These are phyloP conservation scores for Alternaria dauci DNA, from an alignment of 2,329 filamentous ascomycete species.

Conservation along the genomic window DNA sequence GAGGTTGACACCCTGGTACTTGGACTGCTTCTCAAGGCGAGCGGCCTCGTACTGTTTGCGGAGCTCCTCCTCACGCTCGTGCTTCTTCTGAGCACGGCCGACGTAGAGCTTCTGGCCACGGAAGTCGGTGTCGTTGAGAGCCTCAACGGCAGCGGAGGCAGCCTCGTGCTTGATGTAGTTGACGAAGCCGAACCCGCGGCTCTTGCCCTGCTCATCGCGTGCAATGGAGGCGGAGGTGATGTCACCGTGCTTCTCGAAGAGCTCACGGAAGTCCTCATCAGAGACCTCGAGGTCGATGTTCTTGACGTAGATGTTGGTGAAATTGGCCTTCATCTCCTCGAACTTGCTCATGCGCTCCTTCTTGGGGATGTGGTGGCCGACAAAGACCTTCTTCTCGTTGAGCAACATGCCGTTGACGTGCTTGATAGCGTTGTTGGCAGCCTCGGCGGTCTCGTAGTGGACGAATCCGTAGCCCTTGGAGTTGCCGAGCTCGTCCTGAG, in stretches of 20 bases:
- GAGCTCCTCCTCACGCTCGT: constrained; percentile 98
- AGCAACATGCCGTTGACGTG: constrained; percentile 99
- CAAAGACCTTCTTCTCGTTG: constrained; percentile 99
- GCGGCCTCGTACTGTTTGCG: constrained; percentile 98
- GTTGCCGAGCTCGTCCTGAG: constrained; percentile 93
- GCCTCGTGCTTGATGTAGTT: constrained; percentile 94
- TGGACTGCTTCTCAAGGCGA: constrained; percentile 96
- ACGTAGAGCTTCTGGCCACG: constrained; percentile 96
- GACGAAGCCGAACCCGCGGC: constrained; percentile 94
- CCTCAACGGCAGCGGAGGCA: constrained; percentile 85
- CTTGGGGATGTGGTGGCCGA: constrained; percentile 99
- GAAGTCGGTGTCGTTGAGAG: constrained; percentile 91
- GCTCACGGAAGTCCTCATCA: constrained; percentile 91
- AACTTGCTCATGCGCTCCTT: constrained; percentile 99
- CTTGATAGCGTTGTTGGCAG: constrained; percentile 96
- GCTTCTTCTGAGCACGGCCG: constrained; percentile 99
- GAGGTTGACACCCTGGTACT: constrained; percentile 99
- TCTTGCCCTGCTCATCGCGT: constrained; percentile 88
- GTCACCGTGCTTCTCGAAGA: constrained; percentile 91
- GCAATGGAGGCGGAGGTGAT: constrained; percentile 96
- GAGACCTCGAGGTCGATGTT: constrained; percentile 86
- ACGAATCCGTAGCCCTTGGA: constrained; percentile 99
- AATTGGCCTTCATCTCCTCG: constrained; percentile 99
- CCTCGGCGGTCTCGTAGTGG: constrained; percentile 99
- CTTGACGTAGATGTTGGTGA: constrained; percentile 99